These are phyloP conservation scores for Phytophthora ramorum DNA, from an alignment of 352 stramenopile genomes.

Conservation along the genomic window DNA sequence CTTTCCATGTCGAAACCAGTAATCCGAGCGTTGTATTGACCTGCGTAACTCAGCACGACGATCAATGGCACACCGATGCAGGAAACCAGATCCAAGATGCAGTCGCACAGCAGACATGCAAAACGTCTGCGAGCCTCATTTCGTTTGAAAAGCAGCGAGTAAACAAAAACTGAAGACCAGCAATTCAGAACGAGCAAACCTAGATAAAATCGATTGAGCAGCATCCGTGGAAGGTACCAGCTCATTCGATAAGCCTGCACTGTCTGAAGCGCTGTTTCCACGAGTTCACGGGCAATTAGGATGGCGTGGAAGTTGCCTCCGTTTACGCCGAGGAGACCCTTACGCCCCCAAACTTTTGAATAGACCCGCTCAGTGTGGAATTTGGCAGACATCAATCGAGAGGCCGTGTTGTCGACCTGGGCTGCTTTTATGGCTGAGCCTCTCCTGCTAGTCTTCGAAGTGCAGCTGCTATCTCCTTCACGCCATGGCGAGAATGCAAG, in stretches of 20 bases:
- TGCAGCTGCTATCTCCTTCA: background rate
- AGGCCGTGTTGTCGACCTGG: background rate
- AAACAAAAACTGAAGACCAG: slow-evolving; percentile 11
- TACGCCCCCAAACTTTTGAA: background rate
- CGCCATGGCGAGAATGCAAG: background rate
- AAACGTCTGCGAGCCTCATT: slow-evolving; percentile 12
- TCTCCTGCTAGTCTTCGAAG: background rate
- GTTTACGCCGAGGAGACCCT: background rate
- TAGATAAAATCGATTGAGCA: slow-evolving; percentile 33
- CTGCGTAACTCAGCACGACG: slow-evolving; percentile 9
- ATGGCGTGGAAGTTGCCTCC: background rate
- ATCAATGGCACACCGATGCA: slow-evolving; percentile 15
- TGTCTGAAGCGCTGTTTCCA: slow-evolving; percentile 15
- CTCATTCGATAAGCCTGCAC: slow-evolving; percentile 27
- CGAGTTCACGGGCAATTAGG: background rate
- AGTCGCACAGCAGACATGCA: slow-evolving; percentile 4
- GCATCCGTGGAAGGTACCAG: slow-evolving; percentile 15
- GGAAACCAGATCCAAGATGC: slow-evolving; percentile 22
- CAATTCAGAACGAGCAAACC: slow-evolving; percentile 24
- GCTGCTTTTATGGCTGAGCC: background rate
- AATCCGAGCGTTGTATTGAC: slow-evolving; percentile 2
- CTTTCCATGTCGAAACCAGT: slow-evolving; percentile 7
- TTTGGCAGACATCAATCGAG: background rate
- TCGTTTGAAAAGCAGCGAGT: slow-evolving; percentile 4
- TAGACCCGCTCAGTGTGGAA: background rate